These are phyloP conservation scores for Mesostigma viride DNA, from an alignment of 139 green algal species.

Conservation along the genomic window DNA sequence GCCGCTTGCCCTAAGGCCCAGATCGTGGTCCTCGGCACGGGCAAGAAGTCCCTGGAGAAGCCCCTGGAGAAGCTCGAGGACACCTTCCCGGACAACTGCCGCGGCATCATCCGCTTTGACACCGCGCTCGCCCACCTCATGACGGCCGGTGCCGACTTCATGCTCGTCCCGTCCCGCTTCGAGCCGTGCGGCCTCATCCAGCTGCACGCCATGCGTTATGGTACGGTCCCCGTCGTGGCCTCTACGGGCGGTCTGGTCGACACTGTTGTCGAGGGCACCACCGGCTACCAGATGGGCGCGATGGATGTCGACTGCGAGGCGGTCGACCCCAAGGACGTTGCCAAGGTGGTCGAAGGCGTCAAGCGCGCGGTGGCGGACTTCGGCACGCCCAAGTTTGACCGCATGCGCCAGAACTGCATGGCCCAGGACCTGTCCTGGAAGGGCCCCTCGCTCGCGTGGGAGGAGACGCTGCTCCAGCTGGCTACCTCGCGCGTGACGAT, in stretches of 20 bases:
- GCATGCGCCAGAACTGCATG: slow-evolving; percentile 85
- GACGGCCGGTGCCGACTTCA: slow-evolving; percentile 87
- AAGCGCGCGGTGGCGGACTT: slow-evolving; percentile 45
- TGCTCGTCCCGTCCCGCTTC: slow-evolving; percentile 92
- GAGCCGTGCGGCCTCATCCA: slow-evolving; percentile 97
- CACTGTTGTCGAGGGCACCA: slow-evolving; percentile 94
- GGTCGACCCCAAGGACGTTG: slow-evolving; percentile 59
- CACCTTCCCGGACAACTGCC: slow-evolving; percentile 48
- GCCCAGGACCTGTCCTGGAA: slow-evolving; percentile 86
- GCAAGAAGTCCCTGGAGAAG: slow-evolving; percentile 77
- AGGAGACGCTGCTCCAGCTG: slow-evolving; percentile 22
- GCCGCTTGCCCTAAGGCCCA: slow-evolving; percentile 35
- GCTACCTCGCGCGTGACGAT: neutral
- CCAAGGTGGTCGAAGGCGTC: slow-evolving; percentile 43
- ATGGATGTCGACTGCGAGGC: slow-evolving; percentile 58
- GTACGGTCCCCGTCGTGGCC: slow-evolving; percentile 78
- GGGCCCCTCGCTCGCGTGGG: slow-evolving; percentile 22
- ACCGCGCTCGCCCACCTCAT: slow-evolving; percentile 85
- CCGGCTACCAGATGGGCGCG: slow-evolving; percentile 92
- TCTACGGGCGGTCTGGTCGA: slow-evolving; percentile 94
- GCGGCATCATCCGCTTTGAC: slow-evolving; percentile 91
- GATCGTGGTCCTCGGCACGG: slow-evolving; percentile 85
- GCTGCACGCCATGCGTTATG: slow-evolving; percentile 74
- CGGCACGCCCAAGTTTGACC: slow-evolving; percentile 54
- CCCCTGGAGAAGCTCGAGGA: slow-evolving; percentile 64